Evolutionary conservation across 2,329 filamentous ascomycete species (phyloP).

Genomic region (Fusarium azukiicola): DNA sequence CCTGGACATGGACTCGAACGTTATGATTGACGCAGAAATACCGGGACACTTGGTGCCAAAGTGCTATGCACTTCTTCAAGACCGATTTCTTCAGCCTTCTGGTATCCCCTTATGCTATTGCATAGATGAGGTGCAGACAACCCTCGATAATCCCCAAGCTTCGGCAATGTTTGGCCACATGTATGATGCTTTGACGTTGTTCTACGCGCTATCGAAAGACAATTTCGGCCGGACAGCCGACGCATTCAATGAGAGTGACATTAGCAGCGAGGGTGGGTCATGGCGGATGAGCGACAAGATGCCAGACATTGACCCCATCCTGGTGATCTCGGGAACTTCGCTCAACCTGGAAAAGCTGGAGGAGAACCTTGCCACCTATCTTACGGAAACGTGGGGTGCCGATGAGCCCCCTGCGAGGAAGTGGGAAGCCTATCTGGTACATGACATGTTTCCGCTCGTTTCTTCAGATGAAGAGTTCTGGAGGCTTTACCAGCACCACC

Average conservation of each 20-base stretch:
- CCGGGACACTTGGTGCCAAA: neutral
- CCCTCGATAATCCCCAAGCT: neutral
- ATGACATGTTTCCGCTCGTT: neutral
- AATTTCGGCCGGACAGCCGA: too few relatives aligned
- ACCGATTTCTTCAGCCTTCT: neutral
- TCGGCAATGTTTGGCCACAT: neutral
- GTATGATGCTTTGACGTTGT: neutral
- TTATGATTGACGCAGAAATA: neutral
- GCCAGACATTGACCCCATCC: neutral
- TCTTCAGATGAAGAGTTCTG: neutral
- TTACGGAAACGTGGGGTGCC: neutral
- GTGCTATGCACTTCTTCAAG: neutral
- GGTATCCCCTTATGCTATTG: neutral
- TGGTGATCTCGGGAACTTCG: neutral
- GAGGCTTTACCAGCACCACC: neutral
- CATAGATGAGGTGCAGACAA: constrained; percentile 12
- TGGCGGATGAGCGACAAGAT: neutral
- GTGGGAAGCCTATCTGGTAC: neutral
- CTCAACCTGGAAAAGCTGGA: neutral
- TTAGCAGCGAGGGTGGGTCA: neutral
- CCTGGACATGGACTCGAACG: neutral
- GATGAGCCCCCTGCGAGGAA: neutral
- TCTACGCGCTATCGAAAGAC: neutral
- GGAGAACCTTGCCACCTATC: neutral
- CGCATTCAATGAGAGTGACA: neutral